Evolutionary conservation across 164 flowering plant genomes (phyloP).

Genomic region (Paratinospora sagittata): DNA sequence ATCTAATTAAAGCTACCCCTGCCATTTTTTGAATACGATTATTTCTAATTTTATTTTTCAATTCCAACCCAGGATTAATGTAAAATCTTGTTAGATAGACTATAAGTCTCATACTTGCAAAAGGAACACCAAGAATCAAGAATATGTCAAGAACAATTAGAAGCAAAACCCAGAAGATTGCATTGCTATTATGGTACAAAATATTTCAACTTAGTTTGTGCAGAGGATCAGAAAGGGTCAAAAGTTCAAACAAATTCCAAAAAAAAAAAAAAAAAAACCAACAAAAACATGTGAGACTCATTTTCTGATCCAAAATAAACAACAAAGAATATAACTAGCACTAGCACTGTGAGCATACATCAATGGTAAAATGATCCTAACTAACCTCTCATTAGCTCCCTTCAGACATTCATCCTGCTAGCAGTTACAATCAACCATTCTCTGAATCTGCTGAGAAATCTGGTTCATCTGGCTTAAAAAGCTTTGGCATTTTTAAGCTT

Average conservation of each 20-base stretch:
- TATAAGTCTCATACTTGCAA: too few species aligned
- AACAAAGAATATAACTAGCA: not conserved
- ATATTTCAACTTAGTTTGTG: not conserved
- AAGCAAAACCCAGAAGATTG: not conserved
- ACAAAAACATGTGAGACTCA: not conserved
- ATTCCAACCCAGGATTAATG: too few species aligned
- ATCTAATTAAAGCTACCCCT: too few species aligned
- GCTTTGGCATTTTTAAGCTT: slow-evolving; percentile 27
- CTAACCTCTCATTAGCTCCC: slow-evolving; percentile 3
- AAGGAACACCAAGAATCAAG: not conserved
- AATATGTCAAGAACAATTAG: not conserved
- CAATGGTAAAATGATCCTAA: slow-evolving; percentile 12
- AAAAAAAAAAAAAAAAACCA: not conserved
- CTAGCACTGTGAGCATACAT: not conserved
- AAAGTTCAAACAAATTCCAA: not conserved
- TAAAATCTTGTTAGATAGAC: too few species aligned
- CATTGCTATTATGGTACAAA: not conserved
- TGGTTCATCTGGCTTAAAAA: slow-evolving; percentile 33
- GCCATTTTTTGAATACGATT: too few species aligned
- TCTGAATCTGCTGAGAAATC: slow-evolving; percentile 25
- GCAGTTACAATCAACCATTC: not conserved
- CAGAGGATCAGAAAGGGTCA: not conserved
- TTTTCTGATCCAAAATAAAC: not conserved
- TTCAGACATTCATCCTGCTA: not conserved
- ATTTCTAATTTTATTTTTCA: too few species aligned